Conservation (phyloP, 306 rosid genomes). For the Oemleria cerasiformis region DNA sequence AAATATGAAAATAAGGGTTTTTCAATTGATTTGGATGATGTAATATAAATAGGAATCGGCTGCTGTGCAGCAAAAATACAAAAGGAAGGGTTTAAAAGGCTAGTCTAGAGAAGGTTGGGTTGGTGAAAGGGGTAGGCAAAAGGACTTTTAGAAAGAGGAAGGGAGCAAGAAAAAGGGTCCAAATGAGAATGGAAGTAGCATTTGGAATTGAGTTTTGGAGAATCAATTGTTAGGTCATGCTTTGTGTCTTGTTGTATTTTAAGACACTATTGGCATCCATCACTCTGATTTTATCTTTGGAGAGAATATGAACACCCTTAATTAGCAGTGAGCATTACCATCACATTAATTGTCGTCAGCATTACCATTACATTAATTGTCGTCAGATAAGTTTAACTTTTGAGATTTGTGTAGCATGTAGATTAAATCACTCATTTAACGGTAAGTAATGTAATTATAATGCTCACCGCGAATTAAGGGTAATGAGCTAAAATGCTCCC, state of each 20-base stretch:
- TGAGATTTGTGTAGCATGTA: no score
- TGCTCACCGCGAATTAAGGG: no score
- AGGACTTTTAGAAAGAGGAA: constrained; percentile 53
- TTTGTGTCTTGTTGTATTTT: constrained; percentile 56
- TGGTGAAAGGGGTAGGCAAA: constrained; percentile 55
- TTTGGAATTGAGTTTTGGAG: constrained; percentile 71
- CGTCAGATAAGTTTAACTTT: no score
- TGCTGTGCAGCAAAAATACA: constrained; percentile 47
- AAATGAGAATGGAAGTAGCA: constrained; percentile 59
- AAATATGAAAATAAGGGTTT: constrained; percentile 19
- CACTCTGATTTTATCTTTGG: constrained; percentile 19
- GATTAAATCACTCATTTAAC: no score
- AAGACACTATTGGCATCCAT: constrained; percentile 27
- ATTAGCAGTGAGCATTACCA: no score
- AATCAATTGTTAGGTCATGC: constrained; percentile 78
- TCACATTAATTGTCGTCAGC: no score
- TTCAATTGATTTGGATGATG: constrained; percentile 44
- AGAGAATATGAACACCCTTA: constrained; percentile 17
- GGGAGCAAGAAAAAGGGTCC: constrained; percentile 44
- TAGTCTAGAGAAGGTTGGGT: constrained; percentile 55
- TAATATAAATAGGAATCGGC: constrained; percentile 58
- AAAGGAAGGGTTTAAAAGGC: constrained; percentile 44
- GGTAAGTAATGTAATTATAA: no score
- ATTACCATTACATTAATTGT: no score
- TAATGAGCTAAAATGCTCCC: no score